A percentile compares a stretch with the other conserved stretches of the same genome.
Conservation (phyloP, 225 moss, liverwort and hornwort species). For the Ulota crispa region DNA sequence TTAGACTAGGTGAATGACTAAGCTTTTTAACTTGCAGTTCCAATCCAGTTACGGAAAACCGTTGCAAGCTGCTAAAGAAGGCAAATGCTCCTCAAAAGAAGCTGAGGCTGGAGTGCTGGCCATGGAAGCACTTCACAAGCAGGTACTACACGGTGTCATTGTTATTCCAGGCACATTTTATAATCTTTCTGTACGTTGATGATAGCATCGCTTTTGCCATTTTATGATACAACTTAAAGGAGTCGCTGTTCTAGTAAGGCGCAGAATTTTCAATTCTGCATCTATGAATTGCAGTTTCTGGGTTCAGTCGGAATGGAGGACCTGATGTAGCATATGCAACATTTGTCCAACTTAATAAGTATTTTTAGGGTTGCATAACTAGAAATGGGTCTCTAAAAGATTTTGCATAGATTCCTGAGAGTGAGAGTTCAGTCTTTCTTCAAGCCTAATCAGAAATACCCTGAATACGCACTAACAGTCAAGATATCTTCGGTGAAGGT, state of each 20-base stretch:
- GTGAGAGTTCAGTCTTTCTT: constrained; percentile 10
- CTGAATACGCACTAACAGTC: constrained; percentile 17
- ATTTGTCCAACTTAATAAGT: not conserved
- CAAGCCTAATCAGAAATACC: not conserved
- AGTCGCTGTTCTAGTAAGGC: not conserved
- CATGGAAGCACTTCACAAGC: constrained; percentile 95
- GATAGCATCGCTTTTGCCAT: not conserved
- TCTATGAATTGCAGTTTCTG: not conserved
- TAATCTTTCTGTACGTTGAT: not conserved
- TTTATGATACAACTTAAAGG: not conserved
- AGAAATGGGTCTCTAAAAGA: not conserved
- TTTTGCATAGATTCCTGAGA: not conserved
- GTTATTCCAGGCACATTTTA: not conserved
- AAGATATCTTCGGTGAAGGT: constrained; percentile 49
- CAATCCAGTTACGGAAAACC: constrained; percentile 89
- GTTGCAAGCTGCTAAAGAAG: constrained; percentile 77
- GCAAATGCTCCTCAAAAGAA: constrained; percentile 85
- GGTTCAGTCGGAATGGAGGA: not conserved
- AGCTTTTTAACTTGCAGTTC: constrained; percentile 51
- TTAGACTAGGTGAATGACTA: constrained; percentile 7
- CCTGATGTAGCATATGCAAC: not conserved
- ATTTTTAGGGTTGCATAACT: not conserved
- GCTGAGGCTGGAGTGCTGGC: constrained; percentile 87
- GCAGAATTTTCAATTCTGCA: not conserved
- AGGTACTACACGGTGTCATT: constrained; percentile 40